Base-by-base conservation (phyloP, 768 basidiomycete genomes). In the Neoboletus brunneissimus region DNA sequence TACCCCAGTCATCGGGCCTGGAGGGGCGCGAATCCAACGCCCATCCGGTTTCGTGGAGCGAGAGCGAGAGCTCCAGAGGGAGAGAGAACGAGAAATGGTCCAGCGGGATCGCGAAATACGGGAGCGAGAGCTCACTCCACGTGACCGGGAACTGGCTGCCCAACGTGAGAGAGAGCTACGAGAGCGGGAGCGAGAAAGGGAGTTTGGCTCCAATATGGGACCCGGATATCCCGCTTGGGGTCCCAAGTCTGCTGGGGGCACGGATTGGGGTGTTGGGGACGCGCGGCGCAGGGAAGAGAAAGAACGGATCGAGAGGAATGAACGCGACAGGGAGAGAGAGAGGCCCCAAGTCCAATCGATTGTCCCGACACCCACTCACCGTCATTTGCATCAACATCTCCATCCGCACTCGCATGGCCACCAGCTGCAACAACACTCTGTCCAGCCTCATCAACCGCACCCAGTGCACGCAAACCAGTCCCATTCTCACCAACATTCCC, bases 201-300 rank as follows among this genome's bases (percentile, higher is more conserved):
- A 62, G 58, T 63, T 65, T 62, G 66, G 71, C 72, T 57, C 55
- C 11, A 60, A 52, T 35, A 32, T 54, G 46, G 66, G 57, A 13
- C 56, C 62, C 3, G 60, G 61, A 35, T 60, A 60, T 54, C 55
- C 59, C 64, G 67, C 64, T 59, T 72, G 58, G 63, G 70, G 61
- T 61, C 70, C 77, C 10, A 77, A 77, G 47, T 61, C 67, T 46
- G 27, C 56, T 25, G 72, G 67, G 29, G 63, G 65, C 11, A 65
- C 68, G 51, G 70, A 70, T 45, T 68, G 67, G 69, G 65, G 71
- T 53, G 52, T 69, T 41, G 74, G 73, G 51, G 67, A 77, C 20
- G 58, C 61, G 16, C 69, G 62, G 55, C 69, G 73, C 54, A 67
- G 76, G 53, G 77, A 79, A 67, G 56, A 76, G 16, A 67, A 67